phyloP scores from a whole-genome alignment of 805 yeast species.

The Candida dajiaensis region DNA sequence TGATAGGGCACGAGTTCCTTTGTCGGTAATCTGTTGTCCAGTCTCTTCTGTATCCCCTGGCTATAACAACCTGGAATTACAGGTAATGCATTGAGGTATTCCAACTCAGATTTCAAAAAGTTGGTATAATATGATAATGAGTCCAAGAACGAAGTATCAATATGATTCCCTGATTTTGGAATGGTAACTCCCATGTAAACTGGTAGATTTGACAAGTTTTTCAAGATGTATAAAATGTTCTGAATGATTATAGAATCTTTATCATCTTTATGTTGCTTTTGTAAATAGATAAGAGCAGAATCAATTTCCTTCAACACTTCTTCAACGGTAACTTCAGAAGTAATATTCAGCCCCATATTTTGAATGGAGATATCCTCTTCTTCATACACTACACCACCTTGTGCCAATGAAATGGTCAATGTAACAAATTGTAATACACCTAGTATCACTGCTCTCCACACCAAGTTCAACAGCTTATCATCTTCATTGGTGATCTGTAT shows the following conservation, averaged over 20 bases:
- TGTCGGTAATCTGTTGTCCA: constrained; percentile 44
- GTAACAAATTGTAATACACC: constrained; percentile 53
- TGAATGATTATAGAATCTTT: constrained; percentile 18
- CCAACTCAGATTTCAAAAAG: constrained; percentile 10
- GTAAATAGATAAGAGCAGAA: constrained; percentile 29
- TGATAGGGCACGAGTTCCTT: constrained; percentile 27
- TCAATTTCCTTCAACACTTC: constrained; percentile 26
- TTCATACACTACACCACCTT: constrained; percentile 56
- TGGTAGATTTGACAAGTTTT: constrained; percentile 18
- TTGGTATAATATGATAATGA: constrained; percentile 5
- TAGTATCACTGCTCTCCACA: constrained; percentile 43
- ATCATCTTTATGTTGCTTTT: constrained; percentile 12
- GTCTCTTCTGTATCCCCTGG: constrained; percentile 39
- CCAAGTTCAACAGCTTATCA: constrained; percentile 25
- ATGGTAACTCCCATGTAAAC: constrained; percentile 11
- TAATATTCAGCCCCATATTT: constrained; percentile 47
- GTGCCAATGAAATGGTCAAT: constrained; percentile 39
- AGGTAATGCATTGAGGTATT: constrained; percentile 19
- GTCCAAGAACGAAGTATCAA: constrained; percentile 15
- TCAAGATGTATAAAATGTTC: constrained; percentile 14
- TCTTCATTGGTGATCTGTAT: constrained; percentile 3
- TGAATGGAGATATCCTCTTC: constrained; percentile 73
- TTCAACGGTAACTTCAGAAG: constrained; percentile 21
- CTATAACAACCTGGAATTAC: constrained; percentile 36
- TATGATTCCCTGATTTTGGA: constrained; percentile 6